These are phyloP conservation scores for Hypoxylon sp. DNA, from an alignment of 2,329 filamentous ascomycete genomes.

Conservation along the genomic window DNA sequence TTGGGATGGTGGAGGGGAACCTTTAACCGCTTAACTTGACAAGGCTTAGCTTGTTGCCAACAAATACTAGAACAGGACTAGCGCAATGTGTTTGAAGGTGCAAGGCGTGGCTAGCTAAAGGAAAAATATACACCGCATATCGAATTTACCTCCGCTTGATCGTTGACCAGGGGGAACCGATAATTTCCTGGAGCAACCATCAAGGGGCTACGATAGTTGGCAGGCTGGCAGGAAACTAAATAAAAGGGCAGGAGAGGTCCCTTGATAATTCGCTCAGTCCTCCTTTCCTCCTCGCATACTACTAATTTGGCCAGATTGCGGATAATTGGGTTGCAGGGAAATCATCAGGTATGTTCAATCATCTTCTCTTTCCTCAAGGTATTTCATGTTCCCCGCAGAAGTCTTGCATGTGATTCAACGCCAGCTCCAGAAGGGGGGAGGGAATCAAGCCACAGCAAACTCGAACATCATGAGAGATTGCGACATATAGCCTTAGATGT, in stretches of 20 bases:
- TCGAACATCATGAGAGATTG: slow-evolving; percentile 10
- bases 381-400: slow-evolving; percentile 27
- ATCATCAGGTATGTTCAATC: slow-evolving; percentile 49
- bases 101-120: slow-evolving; percentile 29
- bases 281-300: slow-evolving; percentile 23
- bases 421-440: slow-evolving; percentile 2
- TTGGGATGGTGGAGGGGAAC: slow-evolving; percentile 30
- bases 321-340: slow-evolving; percentile 26
- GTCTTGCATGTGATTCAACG: slow-evolving; percentile 42
- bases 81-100: slow-evolving; percentile 24
- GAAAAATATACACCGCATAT: slow-evolving; percentile 42
- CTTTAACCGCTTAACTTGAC: slow-evolving; percentile 35
- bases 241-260: slow-evolving; percentile 38
- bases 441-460: background rate
- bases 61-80: slow-evolving; percentile 39
- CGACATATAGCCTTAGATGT: slow-evolving; percentile 7
- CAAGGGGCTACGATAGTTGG: slow-evolving; percentile 24
- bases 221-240: slow-evolving; percentile 30
- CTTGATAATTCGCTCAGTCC: slow-evolving; percentile 18
- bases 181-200: slow-evolving; percentile 42
- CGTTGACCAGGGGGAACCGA: slow-evolving; percentile 36
- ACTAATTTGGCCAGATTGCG: slow-evolving; percentile 29
- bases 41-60: slow-evolving; percentile 37
- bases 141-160: slow-evolving; percentile 41
- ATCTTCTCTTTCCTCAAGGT: slow-evolving; percentile 41